Evolutionary conservation across 176 grass and related monocot species (phyloP).

Genomic region (Saccharum spontaneum): DNA sequence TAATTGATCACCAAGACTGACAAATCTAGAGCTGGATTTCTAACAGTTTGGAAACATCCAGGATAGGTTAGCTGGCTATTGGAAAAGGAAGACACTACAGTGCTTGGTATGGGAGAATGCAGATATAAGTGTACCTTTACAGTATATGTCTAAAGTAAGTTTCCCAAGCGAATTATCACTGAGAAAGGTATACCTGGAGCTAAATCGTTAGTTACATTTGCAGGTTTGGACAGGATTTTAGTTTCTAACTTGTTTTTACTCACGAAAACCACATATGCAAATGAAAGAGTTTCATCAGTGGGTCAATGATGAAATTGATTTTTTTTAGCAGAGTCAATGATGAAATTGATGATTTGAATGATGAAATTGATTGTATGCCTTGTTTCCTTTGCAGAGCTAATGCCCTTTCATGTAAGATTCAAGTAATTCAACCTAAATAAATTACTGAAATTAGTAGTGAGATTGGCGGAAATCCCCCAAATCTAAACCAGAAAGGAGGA

Average conservation of each 20-base stretch:
- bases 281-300: background rate
- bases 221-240: background rate
- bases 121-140: background rate
- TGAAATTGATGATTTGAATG: too few relatives aligned
- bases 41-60: background rate
- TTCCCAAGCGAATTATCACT: background rate
- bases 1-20: background rate
- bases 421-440: background rate
- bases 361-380: background rate
- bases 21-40: background rate
- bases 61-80: background rate
- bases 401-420: background rate
- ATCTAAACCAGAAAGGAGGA: background rate
- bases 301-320: background rate
- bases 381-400: background rate
- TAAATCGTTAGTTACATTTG: background rate
- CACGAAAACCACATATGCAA: background rate
- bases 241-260: background rate
- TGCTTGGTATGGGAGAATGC: background rate
- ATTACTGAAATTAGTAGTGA: background rate
- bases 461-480: background rate
- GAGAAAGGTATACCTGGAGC: too few relatives aligned
- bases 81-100: background rate
- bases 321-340: too few relatives aligned
- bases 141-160: background rate